Percentiles rank a stretch among this genome's conserved stretches.
phyloP scores from a whole-genome alignment of 768 basidiomycete species.

The Lanmaoa rubissima region DNA sequence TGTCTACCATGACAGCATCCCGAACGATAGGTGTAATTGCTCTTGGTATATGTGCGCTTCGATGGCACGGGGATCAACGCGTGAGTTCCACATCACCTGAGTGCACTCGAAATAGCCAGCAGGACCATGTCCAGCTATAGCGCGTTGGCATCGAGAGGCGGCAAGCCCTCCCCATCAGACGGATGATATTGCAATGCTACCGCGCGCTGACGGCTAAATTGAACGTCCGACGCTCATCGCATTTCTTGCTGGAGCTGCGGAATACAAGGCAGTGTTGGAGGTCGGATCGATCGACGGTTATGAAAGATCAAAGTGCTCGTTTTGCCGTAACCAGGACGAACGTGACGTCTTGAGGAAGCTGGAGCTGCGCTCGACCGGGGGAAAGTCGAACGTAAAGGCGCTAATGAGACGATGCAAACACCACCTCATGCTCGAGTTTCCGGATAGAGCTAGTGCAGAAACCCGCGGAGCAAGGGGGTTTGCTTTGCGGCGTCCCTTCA shows the following conservation, averaged over 20 bases:
- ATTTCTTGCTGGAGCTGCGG: conserved; percentile 3
- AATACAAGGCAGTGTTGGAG: conserved; percentile 14
- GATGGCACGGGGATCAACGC: conserved; percentile 26
- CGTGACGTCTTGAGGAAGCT: neutral
- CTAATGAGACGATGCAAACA: neutral
- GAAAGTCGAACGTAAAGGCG: conserved; percentile 5
- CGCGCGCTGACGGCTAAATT: conserved; percentile 4
- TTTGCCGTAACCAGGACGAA: conserved; percentile 2
- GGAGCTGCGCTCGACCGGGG: neutral
- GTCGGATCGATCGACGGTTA: conserved; percentile 5
- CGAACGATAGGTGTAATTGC: conserved; percentile 14
- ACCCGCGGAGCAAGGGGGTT: neutral
- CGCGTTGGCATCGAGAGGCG: conserved; percentile 13
- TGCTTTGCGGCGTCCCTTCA: neutral
- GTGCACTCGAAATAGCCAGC: conserved; percentile 16
- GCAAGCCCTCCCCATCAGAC: conserved; percentile 1
- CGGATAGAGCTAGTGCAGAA: neutral
- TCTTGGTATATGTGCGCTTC: conserved; percentile 19
- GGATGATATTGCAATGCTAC: neutral
- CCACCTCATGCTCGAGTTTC: neutral
- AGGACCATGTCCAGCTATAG: conserved; percentile 11
- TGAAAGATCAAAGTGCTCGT: neutral
- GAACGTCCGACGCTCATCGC: conserved; percentile 4
- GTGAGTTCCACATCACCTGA: conserved; percentile 18
- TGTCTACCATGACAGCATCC: conserved; percentile 29